phyloP scores from a whole-genome alignment of 139 green algal species.

The Pedinophyceae sp. region DNA sequence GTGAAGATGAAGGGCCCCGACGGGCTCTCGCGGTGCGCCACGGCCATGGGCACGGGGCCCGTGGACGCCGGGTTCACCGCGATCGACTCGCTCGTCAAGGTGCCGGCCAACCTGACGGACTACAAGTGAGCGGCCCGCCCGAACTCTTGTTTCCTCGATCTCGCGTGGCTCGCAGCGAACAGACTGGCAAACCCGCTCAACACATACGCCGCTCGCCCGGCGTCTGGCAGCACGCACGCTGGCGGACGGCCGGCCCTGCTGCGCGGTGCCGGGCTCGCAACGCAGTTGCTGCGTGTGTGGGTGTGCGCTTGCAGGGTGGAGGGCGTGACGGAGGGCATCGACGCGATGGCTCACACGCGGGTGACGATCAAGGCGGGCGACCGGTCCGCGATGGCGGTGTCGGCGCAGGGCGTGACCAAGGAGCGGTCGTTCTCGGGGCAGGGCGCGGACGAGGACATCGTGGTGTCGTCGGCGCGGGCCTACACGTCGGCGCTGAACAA shows the following conservation, averaged over 20 bases:
- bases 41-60: conserved; percentile 68
- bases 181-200: too few relatives aligned
- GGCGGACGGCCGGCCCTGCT: too few relatives aligned
- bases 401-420: conserved; percentile 24
- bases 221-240: too few relatives aligned
- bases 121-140: too few relatives aligned
- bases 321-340: conserved; percentile 85
- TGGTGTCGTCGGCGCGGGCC: conserved; percentile 70
- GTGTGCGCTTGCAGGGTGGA: too few relatives aligned
- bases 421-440: conserved; percentile 45
- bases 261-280: too few relatives aligned
- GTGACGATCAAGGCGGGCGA: conserved; percentile 55
- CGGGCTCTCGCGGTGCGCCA: conserved; percentile 41
- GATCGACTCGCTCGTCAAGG: conserved; percentile 26
- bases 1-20: conserved; percentile 83
- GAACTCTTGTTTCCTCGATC: too few relatives aligned
- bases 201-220: too few relatives aligned
- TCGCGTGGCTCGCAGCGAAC: too few relatives aligned
- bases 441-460: conserved; percentile 83
- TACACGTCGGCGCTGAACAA: conserved; percentile 95
- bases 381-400: not conserved
- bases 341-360: conserved; percentile 72
- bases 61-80: conserved; percentile 92
- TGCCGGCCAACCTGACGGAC: conserved; percentile 54
- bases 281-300: too few relatives aligned